These are phyloP conservation scores for Colletotrichum shisoi DNA, from an alignment of 2,329 filamentous ascomycete genomes.

Conservation along the genomic window DNA sequence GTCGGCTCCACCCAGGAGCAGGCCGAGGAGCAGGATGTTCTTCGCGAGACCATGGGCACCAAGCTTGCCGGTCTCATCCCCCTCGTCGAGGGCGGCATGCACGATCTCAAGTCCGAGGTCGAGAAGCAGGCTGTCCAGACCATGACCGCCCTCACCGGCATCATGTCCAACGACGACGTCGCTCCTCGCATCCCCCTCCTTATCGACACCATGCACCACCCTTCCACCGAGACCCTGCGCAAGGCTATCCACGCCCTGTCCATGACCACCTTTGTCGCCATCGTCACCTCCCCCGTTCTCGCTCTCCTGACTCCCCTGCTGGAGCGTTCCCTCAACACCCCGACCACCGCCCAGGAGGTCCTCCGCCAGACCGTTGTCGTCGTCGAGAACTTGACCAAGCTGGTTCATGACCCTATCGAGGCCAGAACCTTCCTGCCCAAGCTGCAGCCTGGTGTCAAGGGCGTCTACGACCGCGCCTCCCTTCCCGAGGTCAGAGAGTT, in stretches of 20 bases:
- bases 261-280: constrained; percentile 96
- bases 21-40: constrained; percentile 84
- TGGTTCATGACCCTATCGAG: constrained; percentile 94
- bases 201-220: constrained; percentile 94
- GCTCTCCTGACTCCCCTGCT: constrained; percentile 93
- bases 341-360: constrained; percentile 90
- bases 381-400: constrained; percentile 96
- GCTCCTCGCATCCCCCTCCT: constrained; percentile 89
- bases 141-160: constrained; percentile 87
- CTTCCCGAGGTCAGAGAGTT: constrained; percentile 94
- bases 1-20: constrained; percentile 81
- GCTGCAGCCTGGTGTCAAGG: constrained; percentile 90
- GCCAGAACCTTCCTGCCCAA: constrained; percentile 95
- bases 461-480: constrained; percentile 84
- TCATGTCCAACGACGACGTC: constrained; percentile 97
- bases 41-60: constrained; percentile 89
- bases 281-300: constrained; percentile 93
- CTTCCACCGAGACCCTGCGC: constrained; percentile 84
- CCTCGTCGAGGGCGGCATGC: constrained; percentile 90
- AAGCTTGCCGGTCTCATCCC: constrained; percentile 88
- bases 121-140: constrained; percentile 89
- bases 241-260: constrained; percentile 97
- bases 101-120: constrained; percentile 90
- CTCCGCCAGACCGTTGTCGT: constrained; percentile 95
- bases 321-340: constrained; percentile 91